phyloP scores from a whole-genome alignment of 345 rosid genomes.

The Linum lewisii region DNA sequence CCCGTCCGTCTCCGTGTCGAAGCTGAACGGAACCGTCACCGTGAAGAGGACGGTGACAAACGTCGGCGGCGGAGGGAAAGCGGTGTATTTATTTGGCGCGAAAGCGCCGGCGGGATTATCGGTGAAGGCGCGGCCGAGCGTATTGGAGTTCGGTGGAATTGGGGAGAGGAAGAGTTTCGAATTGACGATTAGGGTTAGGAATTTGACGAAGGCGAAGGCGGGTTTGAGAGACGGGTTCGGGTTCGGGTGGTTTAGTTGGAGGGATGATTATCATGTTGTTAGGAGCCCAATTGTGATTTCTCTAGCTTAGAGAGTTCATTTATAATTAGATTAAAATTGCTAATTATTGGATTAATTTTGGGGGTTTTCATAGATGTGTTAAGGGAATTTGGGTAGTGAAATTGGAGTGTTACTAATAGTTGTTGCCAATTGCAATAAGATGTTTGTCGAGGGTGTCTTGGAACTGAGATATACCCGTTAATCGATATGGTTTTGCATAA shows the following conservation, averaged over 20 bases:
- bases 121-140: slow-evolving; percentile 36
- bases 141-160: slow-evolving; percentile 31
- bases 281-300: slow-evolving; percentile 63
- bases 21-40: slow-evolving; percentile 22
- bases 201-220: not conserved
- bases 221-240: slow-evolving; percentile 30
- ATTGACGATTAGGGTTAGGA: slow-evolving; percentile 21
- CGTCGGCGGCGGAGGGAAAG: slow-evolving; percentile 31
- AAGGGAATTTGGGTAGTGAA: too few species aligned
- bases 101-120: slow-evolving; percentile 40
- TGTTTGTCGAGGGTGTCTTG: too few species aligned
- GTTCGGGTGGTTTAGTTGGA: slow-evolving; percentile 78
- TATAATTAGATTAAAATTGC: not conserved
- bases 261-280: slow-evolving; percentile 40
- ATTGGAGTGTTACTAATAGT: too few species aligned
- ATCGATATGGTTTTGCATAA: too few species aligned
- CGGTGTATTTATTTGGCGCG: slow-evolving; percentile 31
- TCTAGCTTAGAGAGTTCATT: slow-evolving; percentile 18
- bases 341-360: too few species aligned
- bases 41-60: slow-evolving; percentile 62
- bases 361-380: too few species aligned
- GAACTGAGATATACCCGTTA: too few species aligned
- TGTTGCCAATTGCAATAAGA: too few species aligned
- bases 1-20: slow-evolving; percentile 50
- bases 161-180: slow-evolving; percentile 52